Percentiles rank a stretch among this genome's conserved stretches.
Evolutionary conservation across 345 rosid genomes (phyloP).

Genomic region (rapeseed (Brassica napus)): Da-Ae NC_063445.1:56628501-56629000

Average conservation of each 20-base stretch:
- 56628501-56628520: constrained; percentile 60
- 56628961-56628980: constrained; percentile 82
- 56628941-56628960: constrained; percentile 61
- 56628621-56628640: constrained; percentile 62
- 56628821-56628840: constrained; percentile 88
- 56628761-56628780: constrained; percentile 90
- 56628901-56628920: constrained; percentile 65
- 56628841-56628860: constrained; percentile 90
- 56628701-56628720: constrained; percentile 79
- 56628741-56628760: constrained; percentile 76
- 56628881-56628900: constrained; percentile 65
- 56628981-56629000: constrained; percentile 85
- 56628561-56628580: constrained; percentile 75
- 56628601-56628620: constrained; percentile 65
- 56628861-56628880: constrained; percentile 82
- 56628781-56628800: constrained; percentile 88
- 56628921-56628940: constrained; percentile 64
- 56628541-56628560: constrained; percentile 64
- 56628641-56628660: constrained; percentile 69
- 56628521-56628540: constrained; percentile 63
- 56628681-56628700: constrained; percentile 68
- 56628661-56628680: constrained; percentile 67
- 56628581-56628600: constrained; percentile 65
- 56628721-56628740: constrained; percentile 66
- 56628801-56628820: constrained; percentile 90